phyloP scores from a whole-genome alignment of 1,139 yeast genomes.

The Pichia sp. region DNA sequence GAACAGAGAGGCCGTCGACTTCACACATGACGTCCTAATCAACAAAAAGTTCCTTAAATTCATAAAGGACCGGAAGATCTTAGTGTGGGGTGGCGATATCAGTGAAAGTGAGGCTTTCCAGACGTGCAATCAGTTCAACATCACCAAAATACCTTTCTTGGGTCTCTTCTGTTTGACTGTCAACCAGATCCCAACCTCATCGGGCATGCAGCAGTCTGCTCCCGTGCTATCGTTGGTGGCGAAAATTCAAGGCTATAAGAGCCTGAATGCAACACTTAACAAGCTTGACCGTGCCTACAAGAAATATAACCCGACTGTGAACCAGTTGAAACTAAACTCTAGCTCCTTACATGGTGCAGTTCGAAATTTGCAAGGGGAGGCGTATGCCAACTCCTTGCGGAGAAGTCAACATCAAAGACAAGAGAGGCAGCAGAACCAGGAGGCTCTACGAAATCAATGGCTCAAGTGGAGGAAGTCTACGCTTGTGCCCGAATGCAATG shows the following conservation, averaged over 20 bases:
- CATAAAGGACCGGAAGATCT: slow-evolving; percentile 46
- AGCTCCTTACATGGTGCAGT: slow-evolving; percentile 55
- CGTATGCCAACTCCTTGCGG: slow-evolving; percentile 66
- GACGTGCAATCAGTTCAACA: slow-evolving; percentile 70
- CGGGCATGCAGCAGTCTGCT: slow-evolving; percentile 49
- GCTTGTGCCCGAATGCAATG: slow-evolving; percentile 36
- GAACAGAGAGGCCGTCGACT: slow-evolving; percentile 56
- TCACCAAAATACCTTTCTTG: slow-evolving; percentile 74
- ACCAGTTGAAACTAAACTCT: slow-evolving; percentile 55
- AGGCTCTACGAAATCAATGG: slow-evolving; percentile 33
- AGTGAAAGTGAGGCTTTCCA: slow-evolving; percentile 79
- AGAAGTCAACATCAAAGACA: slow-evolving; percentile 39
- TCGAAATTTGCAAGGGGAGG: slow-evolving; percentile 71
- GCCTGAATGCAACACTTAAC: slow-evolving; percentile 32
- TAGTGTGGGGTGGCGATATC: slow-evolving; percentile 88
- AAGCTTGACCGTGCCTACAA: slow-evolving; percentile 44
- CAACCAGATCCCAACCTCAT: slow-evolving; percentile 52
- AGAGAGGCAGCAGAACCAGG: slow-evolving; percentile 19
- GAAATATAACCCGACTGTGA: slow-evolving; percentile 59
- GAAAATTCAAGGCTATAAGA: slow-evolving; percentile 57
- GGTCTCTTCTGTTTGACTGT: slow-evolving; percentile 63
- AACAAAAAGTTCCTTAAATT: slow-evolving; percentile 49
- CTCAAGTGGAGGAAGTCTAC: slow-evolving; percentile 43
- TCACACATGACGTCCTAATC: slow-evolving; percentile 55
- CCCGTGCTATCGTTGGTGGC: slow-evolving; percentile 59